A percentile compares a stretch with the other conserved stretches of the same genome.
These are phyloP conservation scores for Rhizopogon sp. DNA, from an alignment of 768 basidiomycete genomes.

Conservation along the genomic window DNA sequence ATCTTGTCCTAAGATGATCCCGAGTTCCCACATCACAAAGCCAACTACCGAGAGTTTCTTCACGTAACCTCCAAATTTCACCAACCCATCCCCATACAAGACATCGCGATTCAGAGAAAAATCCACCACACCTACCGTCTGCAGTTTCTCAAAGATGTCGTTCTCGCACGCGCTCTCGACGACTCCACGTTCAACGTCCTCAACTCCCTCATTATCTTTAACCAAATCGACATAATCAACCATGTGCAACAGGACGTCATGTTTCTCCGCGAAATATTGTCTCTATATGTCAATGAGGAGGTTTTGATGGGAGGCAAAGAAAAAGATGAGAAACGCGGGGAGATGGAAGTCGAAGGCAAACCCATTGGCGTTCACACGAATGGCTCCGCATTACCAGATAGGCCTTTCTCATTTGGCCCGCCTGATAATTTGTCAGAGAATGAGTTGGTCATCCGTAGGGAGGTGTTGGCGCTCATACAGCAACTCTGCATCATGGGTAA, in stretches of 20 bases:
- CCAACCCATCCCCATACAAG: constrained; percentile 82
- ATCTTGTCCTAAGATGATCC: constrained; percentile 70
- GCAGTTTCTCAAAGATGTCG: constrained; percentile 97
- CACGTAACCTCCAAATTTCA: constrained; percentile 79
- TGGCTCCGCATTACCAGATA: constrained; percentile 18
- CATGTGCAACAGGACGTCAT: constrained; percentile 75
- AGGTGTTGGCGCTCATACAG: constrained; percentile 84
- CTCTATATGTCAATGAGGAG: constrained; percentile 69
- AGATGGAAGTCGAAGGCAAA: constrained; percentile 32
- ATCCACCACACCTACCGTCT: constrained; percentile 97
- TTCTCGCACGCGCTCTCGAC: constrained; percentile 90
- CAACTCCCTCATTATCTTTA: constrained; percentile 97
- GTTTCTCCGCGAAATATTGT: constrained; percentile 77
- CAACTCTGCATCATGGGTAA: constrained; percentile 95
- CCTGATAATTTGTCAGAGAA: constrained; percentile 50
- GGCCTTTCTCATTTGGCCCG: constrained; percentile 50
- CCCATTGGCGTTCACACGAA: constrained; percentile 32
- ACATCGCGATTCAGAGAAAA: constrained; percentile 72
- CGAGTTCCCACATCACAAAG: constrained; percentile 94
- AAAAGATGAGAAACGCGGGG: constrained; percentile 24
- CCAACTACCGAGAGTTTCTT: constrained; percentile 94
- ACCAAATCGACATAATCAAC: constrained; percentile 96
- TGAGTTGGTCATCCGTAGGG: constrained; percentile 55
- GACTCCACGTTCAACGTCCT: constrained; percentile 97
- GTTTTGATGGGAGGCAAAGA: constrained; percentile 41